A percentile compares a stretch with the other conserved stretches of the same genome.
Conservation (phyloP, 768 basidiomycete genomes). For the Artomyces pyxidatus region DNA sequence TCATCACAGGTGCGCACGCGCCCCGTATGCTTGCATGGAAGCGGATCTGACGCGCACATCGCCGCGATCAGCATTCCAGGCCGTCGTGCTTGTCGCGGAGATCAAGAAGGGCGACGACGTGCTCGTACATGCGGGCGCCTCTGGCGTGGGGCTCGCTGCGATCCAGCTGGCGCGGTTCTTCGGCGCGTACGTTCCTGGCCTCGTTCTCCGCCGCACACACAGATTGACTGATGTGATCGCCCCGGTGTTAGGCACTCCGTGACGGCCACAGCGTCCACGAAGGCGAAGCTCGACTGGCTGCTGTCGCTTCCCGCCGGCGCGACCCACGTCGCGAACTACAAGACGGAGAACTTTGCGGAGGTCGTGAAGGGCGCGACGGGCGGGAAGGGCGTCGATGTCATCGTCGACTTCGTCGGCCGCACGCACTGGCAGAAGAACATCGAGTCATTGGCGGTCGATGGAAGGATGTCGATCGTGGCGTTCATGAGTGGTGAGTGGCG, state of each 20-base stretch:
- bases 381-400: conserved; percentile 68
- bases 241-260: conserved; percentile 46
- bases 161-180: conserved; percentile 75
- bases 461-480: conserved; percentile 63
- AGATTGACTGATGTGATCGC: neutral
- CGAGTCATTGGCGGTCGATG: conserved; percentile 60
- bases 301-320: conserved; percentile 57
- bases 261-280: conserved; percentile 79
- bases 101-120: conserved; percentile 66
- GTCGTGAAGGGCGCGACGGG: conserved; percentile 62
- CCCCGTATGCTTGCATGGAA: neutral
- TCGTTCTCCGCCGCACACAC: conserved; percentile 4
- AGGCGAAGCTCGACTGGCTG: conserved; percentile 76
- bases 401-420: conserved; percentile 80
- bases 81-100: conserved; percentile 57
- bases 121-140: conserved; percentile 86
- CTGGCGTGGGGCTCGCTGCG: conserved; percentile 83
- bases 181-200: conserved; percentile 50
- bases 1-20: conserved; percentile 60
- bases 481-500: conserved; percentile 49
- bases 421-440: conserved; percentile 71
- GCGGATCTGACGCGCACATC: neutral
- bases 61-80: conserved; percentile 46
- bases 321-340: conserved; percentile 79
- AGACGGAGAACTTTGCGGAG: conserved; percentile 69